Percentiles rank a stretch among this genome's conserved stretches.
Conservation (phyloP, 306 rosid species). For the Cyclanthera cordifolia region DNA sequence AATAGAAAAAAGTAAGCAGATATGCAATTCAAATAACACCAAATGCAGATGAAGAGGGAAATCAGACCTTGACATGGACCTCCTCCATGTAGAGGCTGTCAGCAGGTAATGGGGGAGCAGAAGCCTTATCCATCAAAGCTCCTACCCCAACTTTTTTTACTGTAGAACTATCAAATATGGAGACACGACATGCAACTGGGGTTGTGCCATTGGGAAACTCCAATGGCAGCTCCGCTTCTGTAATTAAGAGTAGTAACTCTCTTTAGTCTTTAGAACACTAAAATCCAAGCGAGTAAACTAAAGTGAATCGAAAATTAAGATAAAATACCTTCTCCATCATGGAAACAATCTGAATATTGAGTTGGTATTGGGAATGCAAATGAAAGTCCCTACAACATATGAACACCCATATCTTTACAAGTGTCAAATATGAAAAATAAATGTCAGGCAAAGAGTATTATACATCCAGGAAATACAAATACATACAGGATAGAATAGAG, state of each 20-base stretch:
- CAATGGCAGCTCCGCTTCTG: conserved; percentile 69
- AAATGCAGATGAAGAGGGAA: conserved; percentile 20
- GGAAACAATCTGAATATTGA: conserved; percentile 79
- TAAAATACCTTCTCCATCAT: conserved; percentile 68
- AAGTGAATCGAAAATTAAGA: conserved; percentile 11
- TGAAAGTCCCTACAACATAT: conserved; percentile 64
- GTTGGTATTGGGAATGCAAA: conserved; percentile 96
- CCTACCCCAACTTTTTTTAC: conserved; percentile 93
- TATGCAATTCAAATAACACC: neutral
- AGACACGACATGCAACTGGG: conserved; percentile 92
- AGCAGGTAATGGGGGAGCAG: conserved; percentile 69
- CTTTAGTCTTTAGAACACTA: conserved; percentile 17
- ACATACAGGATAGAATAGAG: conserved; percentile 85
- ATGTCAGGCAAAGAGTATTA: neutral
- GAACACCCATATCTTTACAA: conserved; percentile 4
- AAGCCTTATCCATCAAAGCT: conserved; percentile 85
- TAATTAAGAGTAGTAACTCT: conserved; percentile 17
- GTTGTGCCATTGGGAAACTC: conserved; percentile 99
- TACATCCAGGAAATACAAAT: conserved; percentile 1
- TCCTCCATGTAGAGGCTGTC: conserved; percentile 97
- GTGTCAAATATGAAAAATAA: conserved; percentile 8
- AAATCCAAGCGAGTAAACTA: neutral
- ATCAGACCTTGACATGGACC: conserved; percentile 83
- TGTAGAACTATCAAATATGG: conserved; percentile 75
- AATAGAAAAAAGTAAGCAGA: conserved; percentile 15